Base-by-base conservation (phyloP, 2,329 filamentous ascomycete genomes). In the Trichoderma pleuroti region DNA sequence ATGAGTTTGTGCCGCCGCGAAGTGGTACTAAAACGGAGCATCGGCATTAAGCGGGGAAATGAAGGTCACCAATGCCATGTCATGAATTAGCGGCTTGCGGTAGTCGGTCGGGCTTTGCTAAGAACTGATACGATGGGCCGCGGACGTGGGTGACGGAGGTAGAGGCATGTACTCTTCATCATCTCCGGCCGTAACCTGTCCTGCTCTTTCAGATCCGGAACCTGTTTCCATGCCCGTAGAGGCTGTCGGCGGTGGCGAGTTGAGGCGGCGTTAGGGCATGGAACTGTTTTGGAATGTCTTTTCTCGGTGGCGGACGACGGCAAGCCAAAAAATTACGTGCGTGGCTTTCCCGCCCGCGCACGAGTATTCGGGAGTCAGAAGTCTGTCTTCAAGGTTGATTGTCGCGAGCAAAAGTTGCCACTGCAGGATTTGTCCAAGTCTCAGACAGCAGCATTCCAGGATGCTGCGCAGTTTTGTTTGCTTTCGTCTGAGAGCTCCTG, bases 361-460 rank as follows among this genome's bases (percentile, higher is more conserved):
- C 56, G 36, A 21, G 64, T 34, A 32, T 21, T 21, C 34, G 42
- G 65, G 34, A 14, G 65, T 68, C 56, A 68, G 65, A 68, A 68
- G 56, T 61, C 65, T 68, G 65, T 68, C 14, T 36, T 21, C 26
- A 36, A 68, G 39, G 56, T 68, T 68, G 65, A 68, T 68, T 42
- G 11, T 46, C 18, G 18, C 10, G n/a, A 21, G 16, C 18, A 12
- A 59, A n/a, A 32, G 24, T 24, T 63, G 5, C 18, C 24, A 14
- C 14, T 21, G 12, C 21, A 21, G n/a, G 11, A 21, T 18, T 30
- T 46, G 56, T 42, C 60, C n/a, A n/a, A 28, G 1, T 36, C n/a
- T 11, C 26, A 28, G 21, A 24, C 28, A 32, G 52, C 52, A 28
- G 8, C 9, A 34, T 64, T 52, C 28, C 14, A 49, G 18, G 26